phyloP scores from a whole-genome alignment of 2,329 filamentous ascomycete genomes.

The Ceratocystis variospora region DNA sequence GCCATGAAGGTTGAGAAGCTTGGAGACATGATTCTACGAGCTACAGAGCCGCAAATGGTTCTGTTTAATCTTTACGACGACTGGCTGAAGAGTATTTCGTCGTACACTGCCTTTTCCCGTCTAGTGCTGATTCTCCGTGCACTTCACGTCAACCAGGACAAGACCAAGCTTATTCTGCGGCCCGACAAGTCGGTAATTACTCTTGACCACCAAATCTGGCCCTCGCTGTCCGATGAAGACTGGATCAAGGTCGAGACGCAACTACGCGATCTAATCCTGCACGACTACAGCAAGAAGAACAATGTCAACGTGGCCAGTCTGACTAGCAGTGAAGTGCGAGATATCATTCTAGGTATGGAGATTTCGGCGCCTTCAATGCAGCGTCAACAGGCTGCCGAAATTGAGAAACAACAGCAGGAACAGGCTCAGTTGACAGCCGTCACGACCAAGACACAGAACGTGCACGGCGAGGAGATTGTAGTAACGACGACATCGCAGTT shows the following conservation, averaged over 20 bases:
- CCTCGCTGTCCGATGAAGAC: conserved; percentile 80
- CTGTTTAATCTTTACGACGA: conserved; percentile 98
- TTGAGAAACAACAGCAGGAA: conserved; percentile 97
- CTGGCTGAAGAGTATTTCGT: conserved; percentile 96
- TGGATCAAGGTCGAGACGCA: conserved; percentile 99
- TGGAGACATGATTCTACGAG: conserved; percentile 95
- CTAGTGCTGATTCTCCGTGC: conserved; percentile 86
- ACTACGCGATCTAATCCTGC: conserved; percentile 85
- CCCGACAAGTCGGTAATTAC: conserved; percentile 98
- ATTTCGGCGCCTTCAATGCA: conserved; percentile 97
- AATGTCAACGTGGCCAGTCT: conserved; percentile 97
- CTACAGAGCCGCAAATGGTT: conserved; percentile 99
- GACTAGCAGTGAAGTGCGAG: conserved; percentile 90
- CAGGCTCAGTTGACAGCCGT: conserved; percentile 93
- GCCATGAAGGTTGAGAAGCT: conserved; percentile 99
- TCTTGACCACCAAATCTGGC: conserved; percentile 98
- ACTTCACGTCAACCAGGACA: conserved; percentile 93
- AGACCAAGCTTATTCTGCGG: conserved; percentile 87
- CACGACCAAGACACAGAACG: conserved; percentile 95
- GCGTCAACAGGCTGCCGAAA: conserved; percentile 93
- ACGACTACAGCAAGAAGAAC: conserved; percentile 99
- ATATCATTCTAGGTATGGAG: conserved; percentile 99
- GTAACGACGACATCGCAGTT: conserved; percentile 97
- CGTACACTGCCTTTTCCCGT: conserved; percentile 95
- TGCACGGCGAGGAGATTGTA: conserved; percentile 93